Evolutionary conservation across 179 eudicot species (phyloP).

Genomic region (Patellifolia procumbens): DNA sequence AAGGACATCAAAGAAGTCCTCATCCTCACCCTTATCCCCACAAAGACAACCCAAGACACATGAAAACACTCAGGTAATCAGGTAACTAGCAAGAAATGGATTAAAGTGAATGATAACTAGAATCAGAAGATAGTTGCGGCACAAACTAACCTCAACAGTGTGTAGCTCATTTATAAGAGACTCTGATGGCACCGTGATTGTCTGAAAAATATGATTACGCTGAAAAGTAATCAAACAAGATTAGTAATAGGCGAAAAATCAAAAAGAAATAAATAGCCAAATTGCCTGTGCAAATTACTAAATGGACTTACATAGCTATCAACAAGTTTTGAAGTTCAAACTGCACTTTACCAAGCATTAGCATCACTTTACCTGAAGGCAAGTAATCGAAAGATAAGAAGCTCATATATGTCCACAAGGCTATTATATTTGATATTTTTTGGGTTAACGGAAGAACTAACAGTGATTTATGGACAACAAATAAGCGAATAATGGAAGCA

Average conservation of each 20-base stretch:
- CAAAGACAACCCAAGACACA: not conserved
- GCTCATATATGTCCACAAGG: not conserved
- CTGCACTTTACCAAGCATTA: slow-evolving; percentile 86
- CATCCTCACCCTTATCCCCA: not conserved
- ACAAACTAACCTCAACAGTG: slow-evolving; percentile 71
- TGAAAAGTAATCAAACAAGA: slow-evolving; percentile 39
- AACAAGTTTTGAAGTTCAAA: slow-evolving; percentile 82
- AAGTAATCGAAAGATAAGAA: not conserved
- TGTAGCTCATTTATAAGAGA: slow-evolving; percentile 89
- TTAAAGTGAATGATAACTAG: not conserved
- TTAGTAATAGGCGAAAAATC: slow-evolving; percentile 17
- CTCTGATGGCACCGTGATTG: slow-evolving; percentile 89
- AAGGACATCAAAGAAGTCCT: slow-evolving; percentile 1
- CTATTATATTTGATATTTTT: not conserved
- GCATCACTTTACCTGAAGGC: slow-evolving; percentile 68
- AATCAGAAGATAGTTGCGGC: not conserved
- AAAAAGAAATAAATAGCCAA: not conserved
- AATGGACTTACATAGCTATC: slow-evolving; percentile 75
- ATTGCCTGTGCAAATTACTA: not conserved
- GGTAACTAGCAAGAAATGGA: not conserved
- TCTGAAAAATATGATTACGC: slow-evolving; percentile 82
- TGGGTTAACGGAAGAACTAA: not conserved
- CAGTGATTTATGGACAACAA: not conserved
- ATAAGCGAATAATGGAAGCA: not conserved
- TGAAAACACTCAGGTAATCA: not conserved